Evolutionary conservation across 768 basidiomycete species (phyloP), one percentile per base, ranked within the genome.

Genomic region (Trametopsis cervina): DNA sequence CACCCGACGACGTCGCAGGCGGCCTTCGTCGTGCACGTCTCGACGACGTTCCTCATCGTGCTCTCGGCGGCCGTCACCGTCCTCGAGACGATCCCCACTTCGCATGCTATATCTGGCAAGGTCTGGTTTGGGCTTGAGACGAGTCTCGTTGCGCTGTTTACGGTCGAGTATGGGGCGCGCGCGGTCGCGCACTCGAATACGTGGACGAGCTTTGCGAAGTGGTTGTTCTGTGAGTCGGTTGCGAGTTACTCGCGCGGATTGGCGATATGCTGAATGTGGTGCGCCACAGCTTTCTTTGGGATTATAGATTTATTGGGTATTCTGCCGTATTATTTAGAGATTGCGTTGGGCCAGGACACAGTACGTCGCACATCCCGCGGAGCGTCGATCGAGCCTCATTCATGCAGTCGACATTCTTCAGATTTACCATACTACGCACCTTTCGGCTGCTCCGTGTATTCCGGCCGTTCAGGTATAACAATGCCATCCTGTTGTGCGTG

Each of bases 51-150:
- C 11, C 71, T 88, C 36, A 92, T 94, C 52, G 60, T 89, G 2
- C 63, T 84, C 52, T 86, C 84, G 1, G 88, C 88, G 1, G 53
- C 86, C 33, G 78, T 90, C 22, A 90, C 88, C 0, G 72, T 89
- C 3, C 67, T 90, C 21, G 88, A 90, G 63, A 90, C 89, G 0
- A 81, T 90, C 1, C 88, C 85, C 0, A 74, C 78, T 1, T 81
- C 89, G 54, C 86, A 86, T 60, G 74, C 76, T 9, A 78, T 83
- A 2, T 76, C 81, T 2, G 78, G 76, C 12, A 70, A 80, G 29
- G 69, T 85, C 5, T 90, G 92, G 80, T 95, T 95, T 52, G 92
- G 92, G 1, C 61, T 91, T 18, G 92, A 94, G 67, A 91, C 90
- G 15, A 81, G 76, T 44, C 65, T 94, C 9, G 91, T 94, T 21